phyloP scores from a whole-genome alignment of 805 yeast genomes.

The Debaryomyces maramus region DNA sequence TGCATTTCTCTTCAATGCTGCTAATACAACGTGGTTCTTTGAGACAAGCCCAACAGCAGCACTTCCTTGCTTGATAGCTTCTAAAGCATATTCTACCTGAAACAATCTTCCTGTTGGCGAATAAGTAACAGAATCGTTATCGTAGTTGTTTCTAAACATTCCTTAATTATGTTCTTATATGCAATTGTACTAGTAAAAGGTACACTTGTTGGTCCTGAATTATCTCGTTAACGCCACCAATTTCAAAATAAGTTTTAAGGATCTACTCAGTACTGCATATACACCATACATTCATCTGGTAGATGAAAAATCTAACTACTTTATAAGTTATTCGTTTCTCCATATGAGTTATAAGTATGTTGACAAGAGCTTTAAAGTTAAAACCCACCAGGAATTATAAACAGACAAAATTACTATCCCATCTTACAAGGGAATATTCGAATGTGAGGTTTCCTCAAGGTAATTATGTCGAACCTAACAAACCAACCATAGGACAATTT shows the following conservation, averaged over 20 bases:
- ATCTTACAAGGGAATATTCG: slow-evolving; percentile 6
- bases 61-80: slow-evolving; percentile 96
- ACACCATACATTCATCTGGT: too few relatives aligned
- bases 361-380: too few relatives aligned
- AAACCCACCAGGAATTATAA: too few relatives aligned
- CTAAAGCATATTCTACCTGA: slow-evolving; percentile 86
- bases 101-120: slow-evolving; percentile 93
- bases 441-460: slow-evolving; percentile 9
- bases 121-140: slow-evolving; percentile 96
- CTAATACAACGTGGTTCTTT: slow-evolving; percentile 83
- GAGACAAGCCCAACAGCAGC: slow-evolving; percentile 95
- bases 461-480: slow-evolving; percentile 6
- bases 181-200: background rate
- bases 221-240: slow-evolving; percentile 3
- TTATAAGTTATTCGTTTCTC: too few relatives aligned
- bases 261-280: too few relatives aligned
- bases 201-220: background rate
- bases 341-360: too few relatives aligned
- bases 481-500: slow-evolving; percentile 38
- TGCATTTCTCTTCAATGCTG: slow-evolving; percentile 91
- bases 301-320: too few relatives aligned
- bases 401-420: too few relatives aligned
- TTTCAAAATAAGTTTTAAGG: too few relatives aligned
- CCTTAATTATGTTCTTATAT: background rate
- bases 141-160: slow-evolving; percentile 95